Base-by-base conservation (phyloP, 768 basidiomycete genomes). In the Lactifluus echinatus region DNA sequence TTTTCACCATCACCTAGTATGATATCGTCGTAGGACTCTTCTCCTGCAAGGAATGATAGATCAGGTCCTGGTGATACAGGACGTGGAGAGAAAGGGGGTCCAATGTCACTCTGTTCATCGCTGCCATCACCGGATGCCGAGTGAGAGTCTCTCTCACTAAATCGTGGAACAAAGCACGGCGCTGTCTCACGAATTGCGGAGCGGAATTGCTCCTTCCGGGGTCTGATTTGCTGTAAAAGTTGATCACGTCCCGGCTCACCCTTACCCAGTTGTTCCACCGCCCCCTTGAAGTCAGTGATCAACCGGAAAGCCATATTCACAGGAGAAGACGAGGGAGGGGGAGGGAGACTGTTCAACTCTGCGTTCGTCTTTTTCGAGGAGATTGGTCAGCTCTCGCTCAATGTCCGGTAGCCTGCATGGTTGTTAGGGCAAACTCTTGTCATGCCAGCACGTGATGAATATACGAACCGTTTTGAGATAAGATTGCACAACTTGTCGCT, bases 401-500 rank as follows among this genome's bases (percentile, higher is more conserved):
- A 87, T 80, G 56, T 78, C 69, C 0, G 87, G 85, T 0, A 89
- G 73, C 42, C 87, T 89, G 53, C 19, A 17, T 1, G 12, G 45
- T 36, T 7, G 28, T 53, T 37, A 37, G 40, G 15, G 15, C 2
- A 53, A 31, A 19, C 0, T 10, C 8, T 40, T 5, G 14, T 8
- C n/a, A 19, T 8, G 12, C 28, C 2, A 8, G 33, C n/a, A 29
- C 19, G 17, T 7, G n/a, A 21, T 34, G 6, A 11, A 19, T 24
- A 28, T 21, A 67, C 71, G 2, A 52, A 85, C 87, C 82, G 71
- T 60, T 80, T 81, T 0, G 76, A 69, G 36, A 89, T 85, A 3
- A 85, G 68, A 28, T 83, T 79, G 0, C 84, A 84, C 0, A 91
- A 66, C 7, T 86, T 76, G 0, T 68, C 59, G 55, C 86, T 85